Percentiles rank a stretch among this genome's conserved stretches.
Evolutionary conservation across 306 rosid species (phyloP).

Genomic region (Citrullus mucosospermus): DNA sequence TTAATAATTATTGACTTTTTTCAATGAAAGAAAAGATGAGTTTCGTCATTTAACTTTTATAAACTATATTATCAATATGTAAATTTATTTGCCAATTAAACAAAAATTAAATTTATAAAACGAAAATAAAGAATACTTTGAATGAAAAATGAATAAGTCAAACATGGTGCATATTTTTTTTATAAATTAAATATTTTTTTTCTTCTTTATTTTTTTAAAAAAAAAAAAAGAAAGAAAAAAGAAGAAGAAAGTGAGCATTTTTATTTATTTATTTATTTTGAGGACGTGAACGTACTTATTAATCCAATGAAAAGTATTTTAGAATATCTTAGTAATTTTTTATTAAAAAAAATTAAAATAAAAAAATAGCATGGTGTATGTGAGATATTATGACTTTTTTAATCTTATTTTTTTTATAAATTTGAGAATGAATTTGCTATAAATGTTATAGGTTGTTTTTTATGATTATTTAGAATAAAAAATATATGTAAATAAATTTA

Average conservation of each 20-base stretch:
- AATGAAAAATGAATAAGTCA: background rate
- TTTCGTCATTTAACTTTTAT: background rate
- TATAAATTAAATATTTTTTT: too few relatives aligned
- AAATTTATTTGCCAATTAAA: background rate
- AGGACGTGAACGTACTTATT: background rate
- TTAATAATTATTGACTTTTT: background rate
- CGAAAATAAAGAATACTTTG: background rate
- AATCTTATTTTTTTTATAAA: background rate
- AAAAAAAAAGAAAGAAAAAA: too few relatives aligned
- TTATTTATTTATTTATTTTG: too few relatives aligned
- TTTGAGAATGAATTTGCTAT: background rate
- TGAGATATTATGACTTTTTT: background rate
- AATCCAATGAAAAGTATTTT: background rate
- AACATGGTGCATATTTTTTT: too few relatives aligned
- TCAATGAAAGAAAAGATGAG: too few relatives aligned
- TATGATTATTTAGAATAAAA: too few relatives aligned
- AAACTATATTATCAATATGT: background rate
- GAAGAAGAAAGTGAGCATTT: too few relatives aligned
- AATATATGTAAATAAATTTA: too few relatives aligned
- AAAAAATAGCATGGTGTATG: background rate
- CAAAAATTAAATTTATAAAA: background rate
- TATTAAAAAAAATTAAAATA: too few relatives aligned
- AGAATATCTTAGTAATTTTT: background rate
- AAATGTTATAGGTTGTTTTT: too few relatives aligned
- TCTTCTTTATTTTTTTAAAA: too few relatives aligned